phyloP scores from a whole-genome alignment of 2,329 filamentous ascomycete genomes.

The Fusarium sp. region DNA sequence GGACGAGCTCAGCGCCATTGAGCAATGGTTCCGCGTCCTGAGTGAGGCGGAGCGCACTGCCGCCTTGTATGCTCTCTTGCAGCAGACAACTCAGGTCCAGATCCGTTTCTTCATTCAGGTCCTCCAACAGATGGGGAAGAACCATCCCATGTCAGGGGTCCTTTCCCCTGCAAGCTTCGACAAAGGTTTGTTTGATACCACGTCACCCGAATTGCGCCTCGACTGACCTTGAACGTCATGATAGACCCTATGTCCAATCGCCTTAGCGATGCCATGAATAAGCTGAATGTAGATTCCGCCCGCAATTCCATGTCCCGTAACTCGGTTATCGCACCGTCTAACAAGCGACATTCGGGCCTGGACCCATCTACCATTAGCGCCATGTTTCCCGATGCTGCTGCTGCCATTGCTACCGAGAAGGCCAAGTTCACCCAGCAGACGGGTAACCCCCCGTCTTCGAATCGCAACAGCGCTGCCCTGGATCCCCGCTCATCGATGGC shows the following conservation, averaged over 20 bases:
- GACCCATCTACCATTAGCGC: constrained; percentile 94
- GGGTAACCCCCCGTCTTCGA: constrained; percentile 88
- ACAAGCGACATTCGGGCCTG: constrained; percentile 95
- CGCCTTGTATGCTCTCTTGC: constrained; percentile 91
- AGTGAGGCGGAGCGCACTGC: constrained; percentile 97
- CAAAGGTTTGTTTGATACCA: constrained; percentile 73
- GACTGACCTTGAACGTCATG: constrained; percentile 23
- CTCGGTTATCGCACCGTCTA: constrained; percentile 77
- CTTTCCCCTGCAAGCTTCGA: constrained; percentile 96
- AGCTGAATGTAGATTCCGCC: constrained; percentile 87
- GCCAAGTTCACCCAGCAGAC: constrained; percentile 97
- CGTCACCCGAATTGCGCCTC: neutral
- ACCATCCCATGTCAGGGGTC: constrained; percentile 95
- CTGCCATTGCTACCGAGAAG: constrained; percentile 98
- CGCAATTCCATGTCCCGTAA: constrained; percentile 88
- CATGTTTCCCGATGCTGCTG: constrained; percentile 98
- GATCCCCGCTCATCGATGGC: constrained; percentile 81
- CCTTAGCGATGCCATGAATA: constrained; percentile 95
- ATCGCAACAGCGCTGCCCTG: constrained; percentile 87
- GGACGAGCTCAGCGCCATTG: constrained; percentile 97
- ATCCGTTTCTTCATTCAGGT: constrained; percentile 99
- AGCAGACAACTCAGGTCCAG: constrained; percentile 99
- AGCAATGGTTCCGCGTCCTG: constrained; percentile 98
- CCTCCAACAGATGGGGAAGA: constrained; percentile 98
- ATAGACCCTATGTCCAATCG: constrained; percentile 97